Evolutionary conservation across 176 grass and related monocot species (phyloP), one percentile per base, ranked within the genome.

Genomic region (Oryza meyeriana): DNA sequence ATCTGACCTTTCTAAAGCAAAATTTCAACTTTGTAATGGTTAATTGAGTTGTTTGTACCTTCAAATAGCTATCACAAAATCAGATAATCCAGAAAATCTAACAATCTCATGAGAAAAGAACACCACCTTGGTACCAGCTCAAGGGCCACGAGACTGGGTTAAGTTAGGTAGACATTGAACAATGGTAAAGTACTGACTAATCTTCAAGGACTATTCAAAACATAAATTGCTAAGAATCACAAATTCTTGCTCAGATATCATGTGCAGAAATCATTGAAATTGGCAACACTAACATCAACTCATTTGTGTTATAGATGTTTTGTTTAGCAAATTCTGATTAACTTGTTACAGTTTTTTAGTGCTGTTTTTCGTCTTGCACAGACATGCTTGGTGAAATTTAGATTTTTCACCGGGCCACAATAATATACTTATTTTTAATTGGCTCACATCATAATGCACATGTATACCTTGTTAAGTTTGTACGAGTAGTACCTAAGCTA

Each of bases 401-500:
- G 13, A 13, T 48, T 33, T 66, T 71, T 20, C 44, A 44, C 39
- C 77, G 22, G 2, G 33, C 10, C 24, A 52, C 29, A 18, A 25
- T 30, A 40, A 58, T 67, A 26, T n/a, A n/a, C 12, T 59, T 59
- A 57, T 59, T 59, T 59, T 59, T 59, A 24, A 24, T 59, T 59
- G n/a, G 55, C 55, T 3, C n/a, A 25, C n/a, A 17, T 48, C 27
- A 29, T 35, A 36, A 72, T 65, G 30, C 29, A 26, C 16, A 77
- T 80, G 10, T 32, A 20, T 30, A 72, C 27, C 36, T 8, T 87
- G 57, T 83, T 33, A 39, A 7, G 42, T 74, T 12, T 75, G 2
- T 82, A n/a, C n/a, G n/a, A n/a, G n/a, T n/a, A 66, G 40, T 30
- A 29, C 64, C 67, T 82, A 57, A 84, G 11, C 16, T 71, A 45